Conservation (phyloP, 768 basidiomycete species). For the Lanmaoa pseudosensibilis region DNA sequence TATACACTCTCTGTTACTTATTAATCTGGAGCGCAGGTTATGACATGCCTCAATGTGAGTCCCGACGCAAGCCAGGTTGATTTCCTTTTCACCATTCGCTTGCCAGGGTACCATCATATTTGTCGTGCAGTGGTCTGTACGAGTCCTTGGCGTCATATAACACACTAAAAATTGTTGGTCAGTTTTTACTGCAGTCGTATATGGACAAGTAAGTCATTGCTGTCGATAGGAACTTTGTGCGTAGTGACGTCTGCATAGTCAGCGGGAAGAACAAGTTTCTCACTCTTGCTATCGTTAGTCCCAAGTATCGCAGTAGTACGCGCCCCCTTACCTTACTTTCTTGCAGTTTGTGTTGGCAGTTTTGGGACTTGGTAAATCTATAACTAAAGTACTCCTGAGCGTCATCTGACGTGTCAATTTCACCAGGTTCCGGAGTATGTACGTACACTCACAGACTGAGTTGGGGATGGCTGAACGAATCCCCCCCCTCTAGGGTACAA, state of each 20-base stretch:
- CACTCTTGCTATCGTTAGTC: slow-evolving; percentile 10
- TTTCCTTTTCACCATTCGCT: neutral
- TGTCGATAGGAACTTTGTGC: neutral
- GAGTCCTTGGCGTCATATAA: neutral
- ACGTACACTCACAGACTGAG: neutral
- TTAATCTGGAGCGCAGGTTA: neutral
- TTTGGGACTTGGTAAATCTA: slow-evolving; percentile 1
- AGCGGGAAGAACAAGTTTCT: slow-evolving; percentile 11
- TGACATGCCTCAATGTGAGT: slow-evolving; percentile 5
- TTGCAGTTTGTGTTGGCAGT: neutral
- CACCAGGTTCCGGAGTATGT: slow-evolving; percentile 6
- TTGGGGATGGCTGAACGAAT: neutral
- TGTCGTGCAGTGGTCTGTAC: slow-evolving; percentile 11
- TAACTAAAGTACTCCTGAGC: neutral
- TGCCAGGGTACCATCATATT: neutral
- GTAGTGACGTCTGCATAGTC: slow-evolving; percentile 1
- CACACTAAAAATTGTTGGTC: neutral
- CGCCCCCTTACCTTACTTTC: neutral
- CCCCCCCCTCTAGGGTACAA: neutral
- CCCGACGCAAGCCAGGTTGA: neutral
- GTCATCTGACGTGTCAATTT: neutral
- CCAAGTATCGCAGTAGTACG: neutral
- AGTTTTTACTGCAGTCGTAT: slow-evolving; percentile 17
- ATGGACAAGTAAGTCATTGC: slow-evolving; percentile 6
- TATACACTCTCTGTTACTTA: neutral